A percentile compares a stretch with the other conserved stretches of the same genome.
These are phyloP conservation scores for Peterozyma toletana DNA, from an alignment of 805 yeast species.

Conservation along the genomic window DNA sequence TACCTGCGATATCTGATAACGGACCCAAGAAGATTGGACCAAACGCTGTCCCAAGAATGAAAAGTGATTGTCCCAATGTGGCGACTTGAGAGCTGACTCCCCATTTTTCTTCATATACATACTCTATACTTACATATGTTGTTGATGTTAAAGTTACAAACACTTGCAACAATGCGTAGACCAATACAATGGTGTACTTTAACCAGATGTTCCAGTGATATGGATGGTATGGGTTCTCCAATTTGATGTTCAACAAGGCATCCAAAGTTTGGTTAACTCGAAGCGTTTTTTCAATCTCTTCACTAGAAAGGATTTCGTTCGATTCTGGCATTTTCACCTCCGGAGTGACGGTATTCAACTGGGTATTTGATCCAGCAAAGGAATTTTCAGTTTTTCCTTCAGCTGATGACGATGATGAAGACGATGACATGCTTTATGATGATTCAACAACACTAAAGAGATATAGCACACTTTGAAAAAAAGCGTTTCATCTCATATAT, in stretches of 20 bases:
- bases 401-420: background rate
- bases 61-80: slow-evolving; percentile 26
- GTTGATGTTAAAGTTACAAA: slow-evolving; percentile 26
- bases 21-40: slow-evolving; percentile 30
- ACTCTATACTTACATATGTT: slow-evolving; percentile 23
- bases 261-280: slow-evolving; percentile 2
- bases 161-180: slow-evolving; percentile 21
- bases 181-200: slow-evolving; percentile 17
- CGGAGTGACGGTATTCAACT: background rate
- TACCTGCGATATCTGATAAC: slow-evolving; percentile 26
- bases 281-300: background rate
- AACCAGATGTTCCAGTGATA: slow-evolving; percentile 19
- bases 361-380: background rate
- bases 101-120: slow-evolving; percentile 18
- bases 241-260: background rate
- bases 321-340: background rate
- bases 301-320: slow-evolving; percentile 1
- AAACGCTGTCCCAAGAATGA: slow-evolving; percentile 26
- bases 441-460: background rate
- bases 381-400: background rate
- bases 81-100: slow-evolving; percentile 22
- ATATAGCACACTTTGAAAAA: background rate
- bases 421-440: background rate
- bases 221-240: slow-evolving; percentile 24
- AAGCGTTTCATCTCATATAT: no score